Evolutionary conservation across 495 filamentous ascomycete genomes (phyloP).

Genomic region (Penicillium lagena): DNA sequence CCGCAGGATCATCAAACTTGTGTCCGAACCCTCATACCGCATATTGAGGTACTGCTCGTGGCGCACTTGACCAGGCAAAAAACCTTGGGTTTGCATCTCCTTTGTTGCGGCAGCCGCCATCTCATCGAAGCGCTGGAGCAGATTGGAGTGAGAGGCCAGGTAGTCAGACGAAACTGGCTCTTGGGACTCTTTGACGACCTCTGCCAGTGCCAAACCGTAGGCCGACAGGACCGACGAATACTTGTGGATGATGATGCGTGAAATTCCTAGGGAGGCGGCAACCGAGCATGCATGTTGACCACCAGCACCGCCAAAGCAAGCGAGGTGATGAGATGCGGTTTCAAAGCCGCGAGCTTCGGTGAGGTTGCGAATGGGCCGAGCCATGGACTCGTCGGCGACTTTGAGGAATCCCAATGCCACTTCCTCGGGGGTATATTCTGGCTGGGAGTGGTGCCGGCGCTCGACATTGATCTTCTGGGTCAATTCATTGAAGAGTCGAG

Average conservation of each 20-base stretch:
- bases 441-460: slow-evolving; percentile 41
- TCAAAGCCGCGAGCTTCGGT: slow-evolving; percentile 47
- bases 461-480: slow-evolving; percentile 73
- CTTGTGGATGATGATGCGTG: slow-evolving; percentile 48
- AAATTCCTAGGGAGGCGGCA: slow-evolving; percentile 44
- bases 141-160: slow-evolving; percentile 21
- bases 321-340: slow-evolving; percentile 44
- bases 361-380: slow-evolving; percentile 46
- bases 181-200: slow-evolving; percentile 47
- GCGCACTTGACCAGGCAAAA: slow-evolving; percentile 31
- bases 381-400: slow-evolving; percentile 51
- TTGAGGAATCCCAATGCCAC: slow-evolving; percentile 62
- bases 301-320: slow-evolving; percentile 49
- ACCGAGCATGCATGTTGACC: slow-evolving; percentile 49
- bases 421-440: slow-evolving; percentile 77
- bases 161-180: slow-evolving; percentile 39
- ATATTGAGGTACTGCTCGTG: slow-evolving; percentile 49
- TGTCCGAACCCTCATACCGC: slow-evolving; percentile 48
- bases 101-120: slow-evolving; percentile 26
- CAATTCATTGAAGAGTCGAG: slow-evolving; percentile 69
- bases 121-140: slow-evolving; percentile 26
- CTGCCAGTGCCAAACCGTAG: slow-evolving; percentile 47
- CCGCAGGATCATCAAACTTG: slow-evolving; percentile 45
- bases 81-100: slow-evolving; percentile 35
- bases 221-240: slow-evolving; percentile 47